These are phyloP conservation scores for Macadamia tetraphylla DNA, from an alignment of 164 flowering plant genomes.

Conservation along the genomic window DNA sequence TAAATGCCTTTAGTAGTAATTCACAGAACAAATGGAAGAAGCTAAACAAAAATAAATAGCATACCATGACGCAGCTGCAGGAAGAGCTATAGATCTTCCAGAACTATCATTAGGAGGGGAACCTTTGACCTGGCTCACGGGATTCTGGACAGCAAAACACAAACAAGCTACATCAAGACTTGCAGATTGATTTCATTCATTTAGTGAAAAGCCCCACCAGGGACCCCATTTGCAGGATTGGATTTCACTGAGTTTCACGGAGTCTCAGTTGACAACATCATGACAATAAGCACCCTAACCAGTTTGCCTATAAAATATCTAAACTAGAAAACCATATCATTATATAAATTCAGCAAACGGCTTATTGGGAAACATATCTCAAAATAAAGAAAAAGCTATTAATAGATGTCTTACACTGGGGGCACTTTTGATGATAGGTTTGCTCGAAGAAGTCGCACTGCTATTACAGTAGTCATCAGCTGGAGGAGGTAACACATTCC, in stretches of 20 bases:
- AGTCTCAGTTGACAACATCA: too few species aligned
- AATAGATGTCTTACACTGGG: slow-evolving; percentile 29
- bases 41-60: neutral
- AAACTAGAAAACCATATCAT: neutral
- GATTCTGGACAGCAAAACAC: slow-evolving; percentile 31
- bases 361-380: neutral
- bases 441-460: slow-evolving; percentile 18
- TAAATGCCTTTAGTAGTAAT: neutral
- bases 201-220: too few species aligned
- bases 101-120: slow-evolving; percentile 74
- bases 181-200: too few species aligned
- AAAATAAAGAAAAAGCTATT: neutral
- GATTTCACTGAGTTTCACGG: too few species aligned
- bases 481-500: slow-evolving; percentile 52
- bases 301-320: neutral
- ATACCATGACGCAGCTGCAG: slow-evolving; percentile 91
- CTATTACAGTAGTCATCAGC: slow-evolving; percentile 24
- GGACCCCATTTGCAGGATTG: too few species aligned
- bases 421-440: slow-evolving; percentile 22
- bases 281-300: neutral
- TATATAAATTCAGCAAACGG: neutral
- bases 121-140: slow-evolving; percentile 30
- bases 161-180: neutral
- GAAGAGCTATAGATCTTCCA: slow-evolving; percentile 67
- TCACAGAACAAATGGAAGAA: slow-evolving; percentile 2